A percentile compares a stretch with the other conserved stretches of the same genome.
Evolutionary conservation across 2,329 filamentous ascomycete genomes (phyloP).

Genomic region (Neopestalotiopsis rosae): DNA sequence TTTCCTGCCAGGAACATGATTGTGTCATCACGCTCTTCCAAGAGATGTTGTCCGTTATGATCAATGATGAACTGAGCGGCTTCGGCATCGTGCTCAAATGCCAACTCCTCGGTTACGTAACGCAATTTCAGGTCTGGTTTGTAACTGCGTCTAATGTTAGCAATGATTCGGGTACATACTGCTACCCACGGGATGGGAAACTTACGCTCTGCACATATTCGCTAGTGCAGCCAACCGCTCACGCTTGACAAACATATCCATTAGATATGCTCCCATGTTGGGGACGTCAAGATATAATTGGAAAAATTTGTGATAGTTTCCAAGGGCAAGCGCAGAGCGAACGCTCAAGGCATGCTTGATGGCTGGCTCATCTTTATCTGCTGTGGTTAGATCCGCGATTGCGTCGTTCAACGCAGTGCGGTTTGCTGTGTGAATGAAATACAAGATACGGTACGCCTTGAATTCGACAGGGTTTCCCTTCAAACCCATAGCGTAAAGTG

Average conservation of each 20-base stretch:
- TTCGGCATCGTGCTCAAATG: conserved; percentile 91
- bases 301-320: conserved; percentile 98
- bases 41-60: conserved; percentile 74
- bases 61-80: conserved; percentile 90
- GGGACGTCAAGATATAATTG: conserved; percentile 92
- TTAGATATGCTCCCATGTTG: conserved; percentile 96
- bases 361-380: conserved; percentile 86
- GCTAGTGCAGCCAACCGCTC: conserved; percentile 90
- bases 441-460: conserved; percentile 98
- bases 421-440: conserved; percentile 99
- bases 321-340: conserved; percentile 87
- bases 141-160: conserved; percentile 72
- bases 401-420: conserved; percentile 97
- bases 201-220: conserved; percentile 94
- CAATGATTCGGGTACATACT: conserved; percentile 18
- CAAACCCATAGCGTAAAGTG: conserved; percentile 84
- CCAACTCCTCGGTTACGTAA: conserved; percentile 94
- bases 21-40: conserved; percentile 77
- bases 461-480: conserved; percentile 94
- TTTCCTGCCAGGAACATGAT: conserved; percentile 78
- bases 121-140: conserved; percentile 88
- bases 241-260: conserved; percentile 98
- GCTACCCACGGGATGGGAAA: conserved; percentile 29
- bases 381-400: conserved; percentile 96
- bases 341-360: conserved; percentile 93